Evolutionary conservation across 1,284 basidiomycete species (phyloP).

Genomic region (Ustilago vetiveriae): DNA sequence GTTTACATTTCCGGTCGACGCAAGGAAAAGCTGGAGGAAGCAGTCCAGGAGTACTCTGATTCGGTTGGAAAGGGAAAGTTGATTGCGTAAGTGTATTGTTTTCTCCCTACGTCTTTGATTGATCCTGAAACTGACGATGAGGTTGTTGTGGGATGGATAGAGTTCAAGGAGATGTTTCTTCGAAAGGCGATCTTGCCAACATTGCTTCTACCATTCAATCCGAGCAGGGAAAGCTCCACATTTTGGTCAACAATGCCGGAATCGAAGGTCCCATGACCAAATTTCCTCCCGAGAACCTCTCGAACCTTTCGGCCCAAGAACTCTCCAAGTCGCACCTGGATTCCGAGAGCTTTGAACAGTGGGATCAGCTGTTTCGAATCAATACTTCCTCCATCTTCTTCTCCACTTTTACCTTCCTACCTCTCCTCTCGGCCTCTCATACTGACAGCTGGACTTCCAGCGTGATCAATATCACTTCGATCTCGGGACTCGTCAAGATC

Average conservation of each 20-base stretch:
- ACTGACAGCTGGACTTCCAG: slow-evolving; percentile 3
- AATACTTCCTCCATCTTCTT: slow-evolving; percentile 54
- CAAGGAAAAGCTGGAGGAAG: slow-evolving; percentile 38
- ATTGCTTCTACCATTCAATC: slow-evolving; percentile 29
- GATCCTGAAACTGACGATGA: too few relatives aligned
- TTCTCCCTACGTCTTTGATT: not conserved
- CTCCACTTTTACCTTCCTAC: slow-evolving; percentile 57
- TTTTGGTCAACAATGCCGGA: slow-evolving; percentile 61
- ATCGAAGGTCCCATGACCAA: slow-evolving; percentile 57
- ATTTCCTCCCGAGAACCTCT: slow-evolving; percentile 5
- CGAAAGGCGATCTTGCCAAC: slow-evolving; percentile 30
- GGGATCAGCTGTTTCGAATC: slow-evolving; percentile 46
- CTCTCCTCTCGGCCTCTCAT: slow-evolving; percentile 38
- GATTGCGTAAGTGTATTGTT: slow-evolving; percentile 24
- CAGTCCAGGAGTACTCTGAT: slow-evolving; percentile 12
- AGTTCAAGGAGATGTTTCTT: slow-evolving; percentile 46
- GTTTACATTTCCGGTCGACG: slow-evolving; percentile 61
- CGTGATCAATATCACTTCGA: slow-evolving; percentile 56
- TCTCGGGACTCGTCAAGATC: slow-evolving; percentile 49
- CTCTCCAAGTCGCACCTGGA: slow-evolving; percentile 29
- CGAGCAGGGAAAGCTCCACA: slow-evolving; percentile 34
- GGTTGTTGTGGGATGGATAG: not conserved
- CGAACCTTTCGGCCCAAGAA: slow-evolving; percentile 13
- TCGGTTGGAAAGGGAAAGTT: slow-evolving; percentile 13
- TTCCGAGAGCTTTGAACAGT: slow-evolving; percentile 38